Conservation (phyloP, 805 yeast species). For the Wickerhamomyces pijperi region DNA sequence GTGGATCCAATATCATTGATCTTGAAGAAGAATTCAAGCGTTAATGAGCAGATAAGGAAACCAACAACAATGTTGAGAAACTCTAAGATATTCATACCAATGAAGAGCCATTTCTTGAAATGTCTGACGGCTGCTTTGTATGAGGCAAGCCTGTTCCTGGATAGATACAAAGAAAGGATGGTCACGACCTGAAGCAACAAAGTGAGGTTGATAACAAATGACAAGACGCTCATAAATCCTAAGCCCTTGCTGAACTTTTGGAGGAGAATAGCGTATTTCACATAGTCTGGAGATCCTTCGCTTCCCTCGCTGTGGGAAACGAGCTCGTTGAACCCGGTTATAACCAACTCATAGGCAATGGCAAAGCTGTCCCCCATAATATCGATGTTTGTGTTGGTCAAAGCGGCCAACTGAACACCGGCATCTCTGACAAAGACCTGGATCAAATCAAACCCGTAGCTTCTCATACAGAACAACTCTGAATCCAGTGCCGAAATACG, state of each 20-base stretch:
- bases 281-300: conserved; percentile 7
- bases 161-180: conserved; percentile 3
- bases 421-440: conserved; percentile 39
- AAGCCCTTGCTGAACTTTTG: conserved; percentile 18
- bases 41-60: conserved; percentile 15
- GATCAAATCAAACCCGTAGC: conserved; percentile 35
- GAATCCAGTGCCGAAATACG: conserved; percentile 20
- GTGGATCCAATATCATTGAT: conserved; percentile 9
- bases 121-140: background rate
- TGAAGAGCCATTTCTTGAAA: conserved; percentile 5
- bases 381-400: conserved; percentile 29
- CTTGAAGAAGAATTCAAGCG: conserved; percentile 14
- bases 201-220: conserved; percentile 3
- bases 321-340: conserved; percentile 17
- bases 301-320: conserved; percentile 5
- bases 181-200: conserved; percentile 1
- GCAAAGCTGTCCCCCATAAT: conserved; percentile 30
- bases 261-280: conserved; percentile 17
- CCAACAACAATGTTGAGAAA: conserved; percentile 8
- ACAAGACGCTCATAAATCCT: conserved; percentile 10
- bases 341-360: conserved; percentile 25
- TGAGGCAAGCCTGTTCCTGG: background rate
- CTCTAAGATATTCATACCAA: conserved; percentile 5
- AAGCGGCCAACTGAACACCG: conserved; percentile 31
- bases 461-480: conserved; percentile 21